Conservation (phyloP, 495 filamentous ascomycete species). For the Aspergillus coremiiformis region DNA sequence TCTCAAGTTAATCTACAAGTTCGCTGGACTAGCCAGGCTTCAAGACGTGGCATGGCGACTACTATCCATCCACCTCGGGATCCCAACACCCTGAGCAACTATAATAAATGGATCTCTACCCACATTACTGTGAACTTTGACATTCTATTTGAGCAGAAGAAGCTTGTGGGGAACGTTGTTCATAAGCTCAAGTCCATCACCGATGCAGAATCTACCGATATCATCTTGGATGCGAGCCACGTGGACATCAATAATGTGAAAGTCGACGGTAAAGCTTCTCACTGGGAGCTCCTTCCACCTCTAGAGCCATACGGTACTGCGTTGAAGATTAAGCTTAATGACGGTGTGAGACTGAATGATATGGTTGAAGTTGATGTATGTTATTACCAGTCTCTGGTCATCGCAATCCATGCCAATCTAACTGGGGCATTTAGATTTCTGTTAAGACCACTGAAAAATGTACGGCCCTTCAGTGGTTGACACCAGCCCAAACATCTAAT, state of each 20-base stretch:
- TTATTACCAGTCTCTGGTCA: constrained; percentile 2
- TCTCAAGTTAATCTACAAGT: background rate
- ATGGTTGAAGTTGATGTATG: constrained; percentile 54
- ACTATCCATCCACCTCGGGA: constrained; percentile 58
- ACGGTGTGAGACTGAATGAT: constrained; percentile 53
- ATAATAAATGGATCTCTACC: constrained; percentile 71
- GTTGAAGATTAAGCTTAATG: constrained; percentile 61
- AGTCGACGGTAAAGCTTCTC: constrained; percentile 49
- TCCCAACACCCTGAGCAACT: constrained; percentile 89
- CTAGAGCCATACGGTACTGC: constrained; percentile 73
- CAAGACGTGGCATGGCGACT: constrained; percentile 32
- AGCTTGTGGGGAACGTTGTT: constrained; percentile 65
- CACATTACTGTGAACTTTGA: constrained; percentile 72
- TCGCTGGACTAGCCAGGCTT: constrained; percentile 2
- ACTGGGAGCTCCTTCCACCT: constrained; percentile 64
- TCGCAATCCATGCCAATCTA: background rate
- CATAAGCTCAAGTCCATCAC: constrained; percentile 67
- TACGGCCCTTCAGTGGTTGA: constrained; percentile 91
- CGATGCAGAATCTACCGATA: constrained; percentile 58
- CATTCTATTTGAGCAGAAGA: constrained; percentile 71
- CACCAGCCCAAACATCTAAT: constrained; percentile 82
- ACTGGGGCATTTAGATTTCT: constrained; percentile 35
- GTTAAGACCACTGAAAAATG: constrained; percentile 73
- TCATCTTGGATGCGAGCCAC: constrained; percentile 81
- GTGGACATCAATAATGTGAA: constrained; percentile 62